phyloP scores from a whole-genome alignment of 1,139 yeast genomes.

The Cylindricascospora bacillispora region DNA sequence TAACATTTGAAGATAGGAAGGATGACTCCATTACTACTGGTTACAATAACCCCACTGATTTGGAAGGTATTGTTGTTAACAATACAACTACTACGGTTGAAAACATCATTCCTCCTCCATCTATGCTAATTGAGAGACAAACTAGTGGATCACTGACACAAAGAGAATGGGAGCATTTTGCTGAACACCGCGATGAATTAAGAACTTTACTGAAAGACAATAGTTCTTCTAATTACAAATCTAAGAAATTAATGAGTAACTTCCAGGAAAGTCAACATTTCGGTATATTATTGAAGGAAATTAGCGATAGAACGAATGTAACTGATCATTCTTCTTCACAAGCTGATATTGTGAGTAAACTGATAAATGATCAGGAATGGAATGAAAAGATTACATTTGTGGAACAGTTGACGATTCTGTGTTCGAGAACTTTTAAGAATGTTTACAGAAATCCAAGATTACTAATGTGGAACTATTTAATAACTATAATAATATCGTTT shows the following conservation, averaged over 20 bases:
- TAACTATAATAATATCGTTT: slow-evolving; percentile 62
- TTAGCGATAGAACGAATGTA: slow-evolving; percentile 17
- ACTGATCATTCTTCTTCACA: slow-evolving; percentile 12
- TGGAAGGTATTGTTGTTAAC: background rate
- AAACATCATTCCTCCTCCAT: background rate
- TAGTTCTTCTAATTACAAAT: slow-evolving; percentile 12
- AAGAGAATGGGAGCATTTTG: slow-evolving; percentile 81
- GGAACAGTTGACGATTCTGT: slow-evolving; percentile 54
- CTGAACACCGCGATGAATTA: slow-evolving; percentile 69
- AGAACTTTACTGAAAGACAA: slow-evolving; percentile 27
- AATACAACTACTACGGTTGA: background rate
- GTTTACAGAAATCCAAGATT: slow-evolving; percentile 84
- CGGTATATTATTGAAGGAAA: slow-evolving; percentile 36
- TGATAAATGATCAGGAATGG: slow-evolving; percentile 7
- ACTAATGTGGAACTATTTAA: slow-evolving; percentile 65
- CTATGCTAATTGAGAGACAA: slow-evolving; percentile 3
- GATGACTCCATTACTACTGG: background rate
- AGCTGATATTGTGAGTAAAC: slow-evolving; percentile 21
- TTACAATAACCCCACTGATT: slow-evolving; percentile 1
- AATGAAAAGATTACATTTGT: slow-evolving; percentile 27
- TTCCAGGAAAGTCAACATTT: slow-evolving; percentile 40
- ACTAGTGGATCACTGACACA: slow-evolving; percentile 37
- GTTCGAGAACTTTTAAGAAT: slow-evolving; percentile 83
- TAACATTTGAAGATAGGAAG: slow-evolving; percentile 46
- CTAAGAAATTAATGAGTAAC: slow-evolving; percentile 26